A percentile compares a stretch with the other conserved stretches of the same genome.
Evolutionary conservation across 2,329 filamentous ascomycete species (phyloP).

Genomic region (Cyphellophora attinorum): DNA sequence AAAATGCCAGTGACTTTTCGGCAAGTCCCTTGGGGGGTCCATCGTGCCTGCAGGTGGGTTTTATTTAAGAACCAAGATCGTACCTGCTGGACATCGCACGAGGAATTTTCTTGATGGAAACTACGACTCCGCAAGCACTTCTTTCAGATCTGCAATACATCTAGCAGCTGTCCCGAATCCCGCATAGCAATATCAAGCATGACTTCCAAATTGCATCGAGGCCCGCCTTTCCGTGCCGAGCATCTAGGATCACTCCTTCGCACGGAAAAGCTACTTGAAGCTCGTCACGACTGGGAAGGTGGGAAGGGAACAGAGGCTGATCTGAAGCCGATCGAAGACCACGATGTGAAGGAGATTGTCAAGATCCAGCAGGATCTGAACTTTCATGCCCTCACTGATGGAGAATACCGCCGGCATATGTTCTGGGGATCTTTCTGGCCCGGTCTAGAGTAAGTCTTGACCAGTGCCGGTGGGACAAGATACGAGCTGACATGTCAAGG

Average conservation of each 20-base stretch:
- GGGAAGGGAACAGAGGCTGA: conserved; percentile 45
- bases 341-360: conserved; percentile 56
- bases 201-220: conserved; percentile 5
- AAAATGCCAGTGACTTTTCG: no score
- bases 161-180: no score
- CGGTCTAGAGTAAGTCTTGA: no score
- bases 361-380: conserved; percentile 54
- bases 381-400: conserved; percentile 56
- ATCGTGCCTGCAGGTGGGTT: no score
- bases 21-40: no score
- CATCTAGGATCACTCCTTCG: conserved; percentile 63
- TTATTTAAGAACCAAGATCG: no score
- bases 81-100: no score
- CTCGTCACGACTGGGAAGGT: conserved; percentile 47
- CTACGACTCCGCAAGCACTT: no score
- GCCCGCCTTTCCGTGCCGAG: conserved; percentile 59
- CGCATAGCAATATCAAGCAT: background rate
- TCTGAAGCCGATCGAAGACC: conserved; percentile 53
- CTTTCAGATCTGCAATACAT: no score
- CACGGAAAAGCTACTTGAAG: conserved; percentile 52
- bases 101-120: no score
- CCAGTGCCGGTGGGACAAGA: no score
- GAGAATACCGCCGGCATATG: conserved; percentile 52
- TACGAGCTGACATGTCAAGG: no score
- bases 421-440: conserved; percentile 41